Evolutionary conservation across 768 basidiomycete species (phyloP), one percentile per base, ranked within the genome.

Genomic region (Mycena galopus): DNA sequence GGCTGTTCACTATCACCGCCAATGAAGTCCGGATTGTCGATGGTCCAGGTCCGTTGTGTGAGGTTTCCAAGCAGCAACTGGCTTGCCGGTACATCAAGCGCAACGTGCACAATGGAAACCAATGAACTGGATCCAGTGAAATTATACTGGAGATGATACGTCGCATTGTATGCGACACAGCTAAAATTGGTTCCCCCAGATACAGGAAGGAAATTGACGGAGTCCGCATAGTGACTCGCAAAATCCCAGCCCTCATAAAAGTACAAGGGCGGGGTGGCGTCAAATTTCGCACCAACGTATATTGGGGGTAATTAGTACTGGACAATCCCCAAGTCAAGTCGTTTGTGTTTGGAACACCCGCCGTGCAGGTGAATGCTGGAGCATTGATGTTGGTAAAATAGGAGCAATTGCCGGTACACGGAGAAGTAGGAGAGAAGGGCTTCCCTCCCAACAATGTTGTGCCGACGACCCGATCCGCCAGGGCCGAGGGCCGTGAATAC

Each of bases 141-240:
- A 0, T 25, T 56, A 25, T 72, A 72, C 11, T 32, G 12, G 33
- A 72, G 53, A 16, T 67, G 25, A 33, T 72, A 72, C 1, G 65
- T 72, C 17, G 71, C 23, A 25, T 72, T 72, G 42, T 58, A 72
- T 21, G 71, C 23, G 30, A 72, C 19, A 42, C 71, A 72, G 33
- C 61, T 64, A 42, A 68, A 1, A 10, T 67, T 63, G 14, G 32
- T 50, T 23, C 37, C 55, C 2, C 3, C 35, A 14, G 44, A 53
- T 6, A 21, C 21, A 23, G 66, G 59, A 2, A 25, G 19, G 14
- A 53, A 66, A 10, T 14, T 23, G 7, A 19, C 27, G 21, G 3
- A 30, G 23, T 72, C 58, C 21, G 65, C 17, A 27, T 39, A 56
- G 29, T 60, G 5, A 3, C 59, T 11, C 3, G 39, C 35, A 62